A percentile compares a stretch with the other conserved stretches of the same genome.
Conservation (phyloP, 176 grass and related monocot species). For the Aechmea fasciata region DNA sequence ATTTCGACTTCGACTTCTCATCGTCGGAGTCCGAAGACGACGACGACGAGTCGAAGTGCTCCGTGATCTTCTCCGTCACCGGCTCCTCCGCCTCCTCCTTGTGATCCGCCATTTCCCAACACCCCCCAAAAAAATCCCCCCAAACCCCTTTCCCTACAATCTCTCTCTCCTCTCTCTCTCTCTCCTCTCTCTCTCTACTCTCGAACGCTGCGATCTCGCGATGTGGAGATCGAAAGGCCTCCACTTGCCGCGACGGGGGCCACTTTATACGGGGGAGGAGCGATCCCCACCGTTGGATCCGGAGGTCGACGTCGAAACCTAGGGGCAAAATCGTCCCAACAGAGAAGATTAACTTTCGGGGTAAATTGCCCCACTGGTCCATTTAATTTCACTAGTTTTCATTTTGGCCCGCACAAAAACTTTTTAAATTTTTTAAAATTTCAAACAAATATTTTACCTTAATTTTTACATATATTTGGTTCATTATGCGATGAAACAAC, state of each 20-base stretch:
- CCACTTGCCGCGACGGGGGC: neutral
- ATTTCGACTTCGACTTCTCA: slow-evolving; percentile 39
- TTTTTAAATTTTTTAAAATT: no score
- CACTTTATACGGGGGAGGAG: slow-evolving; percentile 11
- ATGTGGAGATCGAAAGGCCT: neutral
- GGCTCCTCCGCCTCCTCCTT: slow-evolving; percentile 63
- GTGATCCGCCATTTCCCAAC: slow-evolving; percentile 51
- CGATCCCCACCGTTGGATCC: slow-evolving; percentile 17
- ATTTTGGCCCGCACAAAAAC: no score
- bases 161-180: neutral
- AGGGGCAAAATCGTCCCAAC: neutral
- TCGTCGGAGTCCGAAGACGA: slow-evolving; percentile 66
- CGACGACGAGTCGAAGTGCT: slow-evolving; percentile 51
- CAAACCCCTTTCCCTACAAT: neutral
- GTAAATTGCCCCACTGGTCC: no score
- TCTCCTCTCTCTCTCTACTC: neutral
- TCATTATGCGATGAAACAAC: no score
- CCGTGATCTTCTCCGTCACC: slow-evolving; percentile 58
- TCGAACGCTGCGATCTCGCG: neutral
- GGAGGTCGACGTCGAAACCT: neutral
- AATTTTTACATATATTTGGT: no score
- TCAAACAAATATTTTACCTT: no score
- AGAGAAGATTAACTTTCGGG: no score
- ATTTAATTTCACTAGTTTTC: no score
- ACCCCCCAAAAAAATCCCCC: neutral